Conservation (phyloP, 2,329 filamentous ascomycete genomes). For the Annulohypoxylon truncatum region DNA sequence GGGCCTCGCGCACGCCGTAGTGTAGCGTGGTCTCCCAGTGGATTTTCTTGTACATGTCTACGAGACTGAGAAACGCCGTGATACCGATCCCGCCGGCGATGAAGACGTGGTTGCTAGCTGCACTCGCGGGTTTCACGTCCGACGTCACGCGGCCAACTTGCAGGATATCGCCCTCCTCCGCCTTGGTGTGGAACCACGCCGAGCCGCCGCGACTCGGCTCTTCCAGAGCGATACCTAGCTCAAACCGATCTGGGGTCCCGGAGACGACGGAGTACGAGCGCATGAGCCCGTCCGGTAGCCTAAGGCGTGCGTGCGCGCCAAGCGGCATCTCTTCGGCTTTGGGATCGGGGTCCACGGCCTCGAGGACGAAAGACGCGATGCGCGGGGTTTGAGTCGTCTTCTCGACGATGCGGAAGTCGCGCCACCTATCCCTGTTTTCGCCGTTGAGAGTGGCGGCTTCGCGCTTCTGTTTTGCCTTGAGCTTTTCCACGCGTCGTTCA, state of each 20-base stretch:
- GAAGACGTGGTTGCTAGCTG: constrained; percentile 70
- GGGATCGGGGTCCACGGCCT: constrained; percentile 54
- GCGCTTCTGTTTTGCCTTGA: constrained; percentile 49
- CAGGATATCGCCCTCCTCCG: constrained; percentile 61
- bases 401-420: constrained; percentile 60
- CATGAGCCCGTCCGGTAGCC: constrained; percentile 65
- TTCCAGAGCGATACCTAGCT: constrained; percentile 69
- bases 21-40: constrained; percentile 66
- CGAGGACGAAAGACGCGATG: constrained; percentile 64
- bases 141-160: constrained; percentile 63
- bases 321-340: constrained; percentile 49
- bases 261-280: constrained; percentile 71
- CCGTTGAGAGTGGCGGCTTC: constrained; percentile 29
- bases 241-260: constrained; percentile 62
- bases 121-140: constrained; percentile 58
- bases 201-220: constrained; percentile 70
- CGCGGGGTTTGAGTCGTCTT: constrained; percentile 63
- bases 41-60: constrained; percentile 56
- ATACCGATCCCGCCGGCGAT: constrained; percentile 74
- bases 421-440: constrained; percentile 53
- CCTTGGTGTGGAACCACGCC: constrained; percentile 63
- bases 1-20: constrained; percentile 66
- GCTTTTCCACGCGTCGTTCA: constrained; percentile 61
- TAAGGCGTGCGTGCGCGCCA: constrained; percentile 68
- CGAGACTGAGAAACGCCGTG: constrained; percentile 69